Base-by-base conservation (phyloP, 768 basidiomycete species). In the Hypholoma sublateritium region DNA sequence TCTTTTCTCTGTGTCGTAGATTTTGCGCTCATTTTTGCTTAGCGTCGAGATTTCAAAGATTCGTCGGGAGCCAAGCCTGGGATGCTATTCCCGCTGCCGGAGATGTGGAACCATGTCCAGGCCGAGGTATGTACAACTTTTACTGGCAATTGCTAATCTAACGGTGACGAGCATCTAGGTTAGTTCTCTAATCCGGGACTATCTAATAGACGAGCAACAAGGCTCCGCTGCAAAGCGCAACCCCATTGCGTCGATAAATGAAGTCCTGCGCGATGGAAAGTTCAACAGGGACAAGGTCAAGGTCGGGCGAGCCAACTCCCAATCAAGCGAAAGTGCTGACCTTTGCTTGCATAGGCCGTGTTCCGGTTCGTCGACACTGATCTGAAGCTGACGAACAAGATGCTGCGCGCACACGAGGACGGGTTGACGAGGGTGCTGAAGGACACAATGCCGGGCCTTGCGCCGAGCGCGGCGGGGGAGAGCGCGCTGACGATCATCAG, bases 331-430 rank as follows among this genome's bases (percentile, higher is more conserved):
- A 17, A 46, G 41, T n/a, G 17, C 19, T 11, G 14, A 28, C 42
- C 22, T 53, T 24, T 46, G 22, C 24, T 21, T 41, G 37, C 41
- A 41, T 49, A 97, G 95, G 77, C 84, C 50, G 81, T 95, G 45
- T 98, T 98, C 78, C 87, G 93, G 50, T 95, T 99, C 68, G 81
- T 84, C 34, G 96, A 99, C 60, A 93, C 95, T 16, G 94, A 98
- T 69, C 62, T 76, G 28, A 96, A 93, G 69, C 68, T 80, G 16
- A 79, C 86, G 5, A 79, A 75, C 55, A 93, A 88, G 64, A 72
- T 78, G 11, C 82, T 98, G 43, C 85, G 84, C 62, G 72, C 74
- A 5, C 85, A 94, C 62, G 95, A 98, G 73, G 92, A 96, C 56
- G 87, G 89, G 45, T 80, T 99, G 25, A 89, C 87, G 19, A 81